Base-by-base conservation (phyloP, 257 asterid species). In the Solanum medicagineum region DNA sequence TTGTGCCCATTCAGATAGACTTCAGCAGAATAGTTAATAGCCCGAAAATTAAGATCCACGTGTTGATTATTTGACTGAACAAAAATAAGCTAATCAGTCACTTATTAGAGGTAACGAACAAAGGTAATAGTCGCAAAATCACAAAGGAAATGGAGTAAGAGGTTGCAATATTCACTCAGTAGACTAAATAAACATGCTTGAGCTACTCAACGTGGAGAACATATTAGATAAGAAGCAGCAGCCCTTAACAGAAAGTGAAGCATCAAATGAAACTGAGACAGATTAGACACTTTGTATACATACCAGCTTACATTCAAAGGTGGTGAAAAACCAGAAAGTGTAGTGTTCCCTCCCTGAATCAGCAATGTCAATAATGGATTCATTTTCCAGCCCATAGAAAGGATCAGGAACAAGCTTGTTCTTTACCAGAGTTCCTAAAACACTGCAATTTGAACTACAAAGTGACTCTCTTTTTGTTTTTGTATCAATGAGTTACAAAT, bases 291-390 rank as follows among this genome's bases (percentile, higher is more conserved):
- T 53, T 53, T 54, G 6, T 62, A 24, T 47, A 84, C 95, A 80
- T 93, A 96, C 98, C 97, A 91, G 89, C 87, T 93, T 92, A 88
- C 95, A 94, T 29, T 94, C 90, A 68, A 97, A 97, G 15, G 88
- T 90, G 1, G 93, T 93, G 90, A 92, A 95, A 92, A 95, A 97
- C 98, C 98, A 97, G 95, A 95, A 94, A 74, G 98, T 95, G 89
- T 95, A 97, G 86, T 95, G 87, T 44, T 93, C 98, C 92, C 98
- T 92, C 85, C 99, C 99, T 1, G 98, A 97, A 85, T 92, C 94
- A 15, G 92, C 97, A 83, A 97, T 95, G 85, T 97, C 99, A 79
- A 97, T 59, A 77, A 97, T 96, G 55, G 95, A 36, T 93, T 92
- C 94, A 75, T 97, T 97, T 87, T 88, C 93, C 92, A 97, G 89